Base-by-base conservation (phyloP, 768 basidiomycete genomes). In the Bullera alba region DNA sequence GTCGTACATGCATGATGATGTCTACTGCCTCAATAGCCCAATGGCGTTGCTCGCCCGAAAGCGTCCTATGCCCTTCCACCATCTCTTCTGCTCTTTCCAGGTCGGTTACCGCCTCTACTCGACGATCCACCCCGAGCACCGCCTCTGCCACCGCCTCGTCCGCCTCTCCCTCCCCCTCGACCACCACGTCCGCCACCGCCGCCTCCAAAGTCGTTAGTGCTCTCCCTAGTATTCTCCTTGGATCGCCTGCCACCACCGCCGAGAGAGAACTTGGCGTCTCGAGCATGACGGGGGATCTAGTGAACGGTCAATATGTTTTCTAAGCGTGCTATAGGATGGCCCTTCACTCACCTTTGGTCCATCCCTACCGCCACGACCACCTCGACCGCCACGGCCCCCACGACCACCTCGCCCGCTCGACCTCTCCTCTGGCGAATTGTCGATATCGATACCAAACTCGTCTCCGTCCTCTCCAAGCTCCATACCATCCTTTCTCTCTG, bases 401-500 rank as follows among this genome's bases (percentile, higher is more conserved):
- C 57, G 45, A 17, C 56, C 53, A 1, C 60, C 50, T 34, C 61
- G 50, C 15, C n/a, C n/a, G n/a, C n/a, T n/a, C n/a, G n/a, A n/a
- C n/a, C n/a, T n/a, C n/a, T 57, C 67, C 37, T 65, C 63, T 60
- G 92, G 82, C 8, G 88, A 89, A 52, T 93, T 87, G 69, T 97
- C 90, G 29, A 95, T 82, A 0, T 86, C 85, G 51, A 96, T 79
- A 63, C 92, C 90, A 65, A 95, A 95, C 25, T 81, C 84, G 48
- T 82, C 83, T 52, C 79, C 82, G 15, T 77, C 77, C 39, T 78
- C 76, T 8, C 80, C 81, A 59, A 65, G 34, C 23, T 88, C 85
- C 60, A 88, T 74, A 32, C 83, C 80, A 52, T 85, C 88, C 69
- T 86, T 87, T 61, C 86, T 82, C 78, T 93, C 90, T 93, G 63